A percentile compares a stretch with the other conserved stretches of the same genome.
These are phyloP conservation scores for Pachysandra terminalis DNA, from an alignment of 164 flowering plant genomes.

Conservation along the genomic window DNA sequence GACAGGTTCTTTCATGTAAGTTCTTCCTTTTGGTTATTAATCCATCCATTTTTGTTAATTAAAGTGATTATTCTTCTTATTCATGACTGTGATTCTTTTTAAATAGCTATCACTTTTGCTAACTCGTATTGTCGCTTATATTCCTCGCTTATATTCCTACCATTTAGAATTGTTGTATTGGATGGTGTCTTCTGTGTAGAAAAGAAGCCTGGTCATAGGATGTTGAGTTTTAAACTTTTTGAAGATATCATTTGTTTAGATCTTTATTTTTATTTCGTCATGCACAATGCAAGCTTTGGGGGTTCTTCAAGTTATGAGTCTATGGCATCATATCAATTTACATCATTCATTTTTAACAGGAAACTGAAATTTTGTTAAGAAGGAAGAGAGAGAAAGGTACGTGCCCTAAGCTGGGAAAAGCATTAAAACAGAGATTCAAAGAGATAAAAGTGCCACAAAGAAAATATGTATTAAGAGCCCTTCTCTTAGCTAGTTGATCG, in stretches of 20 bases:
- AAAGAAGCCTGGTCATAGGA: not conserved
- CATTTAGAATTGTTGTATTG: not conserved
- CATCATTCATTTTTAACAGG: no score
- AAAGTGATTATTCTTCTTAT: not conserved
- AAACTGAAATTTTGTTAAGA: no score
- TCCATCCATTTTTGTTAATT: not conserved
- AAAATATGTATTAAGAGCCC: no score
- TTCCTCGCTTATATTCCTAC: not conserved
- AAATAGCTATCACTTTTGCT: not conserved
- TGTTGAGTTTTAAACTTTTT: not conserved
- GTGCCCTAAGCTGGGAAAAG: no score
- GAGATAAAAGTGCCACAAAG: no score
- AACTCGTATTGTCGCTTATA: not conserved
- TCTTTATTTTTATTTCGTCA: no score
- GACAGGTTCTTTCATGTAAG: constrained; percentile 84
- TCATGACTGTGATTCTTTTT: not conserved
- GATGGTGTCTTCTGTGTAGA: not conserved
- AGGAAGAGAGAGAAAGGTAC: no score
- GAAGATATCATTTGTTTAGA: not conserved
- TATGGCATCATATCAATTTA: no score
- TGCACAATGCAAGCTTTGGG: no score
- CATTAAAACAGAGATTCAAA: no score
- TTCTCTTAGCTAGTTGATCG: no score
- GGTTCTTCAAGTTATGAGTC: no score
- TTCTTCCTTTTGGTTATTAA: constrained; percentile 3